Evolutionary conservation across 306 rosid genomes (phyloP), one percentile per base, ranked within the genome.

Genomic region (Delonix regia): DNA sequence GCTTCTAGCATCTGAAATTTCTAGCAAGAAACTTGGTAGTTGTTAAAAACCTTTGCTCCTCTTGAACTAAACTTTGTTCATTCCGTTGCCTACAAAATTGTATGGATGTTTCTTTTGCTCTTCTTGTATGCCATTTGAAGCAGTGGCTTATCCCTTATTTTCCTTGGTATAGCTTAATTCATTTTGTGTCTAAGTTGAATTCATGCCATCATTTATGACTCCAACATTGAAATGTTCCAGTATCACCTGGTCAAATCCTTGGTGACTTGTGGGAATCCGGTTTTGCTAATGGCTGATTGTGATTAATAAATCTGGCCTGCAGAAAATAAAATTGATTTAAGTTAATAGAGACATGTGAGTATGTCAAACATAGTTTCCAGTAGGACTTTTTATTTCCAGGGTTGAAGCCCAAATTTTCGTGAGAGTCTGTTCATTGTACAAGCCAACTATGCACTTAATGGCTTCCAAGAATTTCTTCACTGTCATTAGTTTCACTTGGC

Each of bases 1-100:
- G 87, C 82, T 84, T 83, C 83, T 69, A n/a, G 51, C 81, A 75
- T 66, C 81, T 73, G 75, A 71, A 81, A 80, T 76, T 85, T 85
- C 81, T 78, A 84, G 47, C 30, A 64, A 78, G 85, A 64, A 85
- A 80, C 84, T 8, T 80, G 66, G 19, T 28, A 60, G 66, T 15
- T 33, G 68, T 73, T 68, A 59, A 68, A 19, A 55, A 44, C 78
- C 78, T 63, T 76, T 36, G 76, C 45, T 75, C 44, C 45, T 80
- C 75, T 71, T 24, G 53, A 49, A 57, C n/a, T 59, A 56, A 64
- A 13, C 64, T 14, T 14, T 84, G 16, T 79, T 71, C 69, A 67
- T 53, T 53, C 79, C 22, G 72, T 45, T 78, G 51, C 75, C 59
- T 74, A 51, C 63, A 56, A 25, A 59, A 48, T 22, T 51, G 16